phyloP scores from a whole-genome alignment of 495 filamentous ascomycete species.

The Ascobolus immersus region DNA sequence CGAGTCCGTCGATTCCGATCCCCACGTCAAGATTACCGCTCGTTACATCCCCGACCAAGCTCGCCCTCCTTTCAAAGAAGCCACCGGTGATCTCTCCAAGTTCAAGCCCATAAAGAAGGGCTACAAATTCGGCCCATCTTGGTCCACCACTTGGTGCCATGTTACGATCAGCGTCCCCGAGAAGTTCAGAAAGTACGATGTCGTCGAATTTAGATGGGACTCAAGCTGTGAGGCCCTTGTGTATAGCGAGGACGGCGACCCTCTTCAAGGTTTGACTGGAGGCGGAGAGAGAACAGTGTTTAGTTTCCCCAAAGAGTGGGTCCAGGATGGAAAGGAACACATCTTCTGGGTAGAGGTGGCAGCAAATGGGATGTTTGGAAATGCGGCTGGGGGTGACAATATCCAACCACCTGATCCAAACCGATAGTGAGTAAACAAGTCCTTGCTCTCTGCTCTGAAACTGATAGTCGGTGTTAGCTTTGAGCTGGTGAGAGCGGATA shows the following conservation, averaged over 20 bases:
- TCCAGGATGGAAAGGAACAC: conserved; percentile 63
- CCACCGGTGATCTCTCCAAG: conserved; percentile 34
- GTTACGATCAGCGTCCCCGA: conserved; percentile 51
- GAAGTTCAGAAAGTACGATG: conserved; percentile 41
- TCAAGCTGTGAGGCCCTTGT: conserved; percentile 73
- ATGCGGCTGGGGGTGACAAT: conserved; percentile 50
- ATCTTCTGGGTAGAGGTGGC: conserved; percentile 92
- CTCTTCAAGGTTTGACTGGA: conserved; percentile 81
- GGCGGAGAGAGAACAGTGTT: conserved; percentile 72
- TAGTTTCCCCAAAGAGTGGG: conserved; percentile 52
- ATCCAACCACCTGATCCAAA: conserved; percentile 77
- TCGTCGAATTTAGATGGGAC: conserved; percentile 89
- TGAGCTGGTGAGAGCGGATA: conserved; percentile 50
- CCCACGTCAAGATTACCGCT: conserved; percentile 56
- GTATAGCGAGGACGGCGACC: conserved; percentile 67
- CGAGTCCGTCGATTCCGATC: background rate
- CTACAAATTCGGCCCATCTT: conserved; percentile 67
- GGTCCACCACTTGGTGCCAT: conserved; percentile 97
- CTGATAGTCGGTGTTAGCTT: too few relatives aligned
- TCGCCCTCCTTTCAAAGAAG: conserved; percentile 75
- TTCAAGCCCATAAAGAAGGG: conserved; percentile 56
- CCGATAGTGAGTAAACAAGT: conserved; percentile 22
- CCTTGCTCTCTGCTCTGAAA: background rate
- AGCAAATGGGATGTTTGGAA: conserved; percentile 96
- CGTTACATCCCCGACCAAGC: conserved; percentile 57